These are phyloP conservation scores for Cenococcum geophilum DNA, from an alignment of 495 filamentous ascomycete species.

Conservation along the genomic window DNA sequence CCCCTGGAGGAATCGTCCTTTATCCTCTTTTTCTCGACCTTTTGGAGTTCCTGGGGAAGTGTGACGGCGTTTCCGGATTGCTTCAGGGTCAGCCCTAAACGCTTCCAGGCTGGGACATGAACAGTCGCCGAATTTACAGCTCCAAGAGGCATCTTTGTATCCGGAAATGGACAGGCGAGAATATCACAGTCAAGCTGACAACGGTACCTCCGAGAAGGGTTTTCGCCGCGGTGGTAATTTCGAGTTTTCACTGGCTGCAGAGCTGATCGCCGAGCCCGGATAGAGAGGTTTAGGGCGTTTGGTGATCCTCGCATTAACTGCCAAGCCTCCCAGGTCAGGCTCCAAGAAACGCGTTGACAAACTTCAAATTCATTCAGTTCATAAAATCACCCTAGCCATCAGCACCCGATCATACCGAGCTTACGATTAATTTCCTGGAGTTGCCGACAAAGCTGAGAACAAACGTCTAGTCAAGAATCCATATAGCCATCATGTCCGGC, in stretches of 20 bases:
- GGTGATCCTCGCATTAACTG: slow-evolving; percentile 4
- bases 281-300: not conserved
- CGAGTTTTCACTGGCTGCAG: too few relatives aligned
- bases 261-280: not conserved
- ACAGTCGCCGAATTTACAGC: not conserved
- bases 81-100: slow-evolving; percentile 70
- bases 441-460: slow-evolving; percentile 27
- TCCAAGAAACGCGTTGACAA: not conserved
- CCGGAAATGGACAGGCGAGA: slow-evolving; percentile 6
- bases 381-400: not conserved
- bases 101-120: slow-evolving; percentile 68
- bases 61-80: slow-evolving; percentile 36
- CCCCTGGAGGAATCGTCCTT: not conserved
- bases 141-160: not conserved
- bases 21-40: slow-evolving; percentile 26
- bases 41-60: slow-evolving; percentile 9
- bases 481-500: slow-evolving; percentile 32
- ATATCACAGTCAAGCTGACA: not conserved
- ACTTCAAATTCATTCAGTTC: not conserved
- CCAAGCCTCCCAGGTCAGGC: slow-evolving; percentile 13
- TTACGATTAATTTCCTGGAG: slow-evolving; percentile 29
- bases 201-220: not conserved
- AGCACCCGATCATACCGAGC: slow-evolving; percentile 13
- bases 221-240: too few relatives aligned
- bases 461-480: slow-evolving; percentile 12